phyloP scores from a whole-genome alignment of 1,284 basidiomycete species.

The Ganoderma meredithae region DNA sequence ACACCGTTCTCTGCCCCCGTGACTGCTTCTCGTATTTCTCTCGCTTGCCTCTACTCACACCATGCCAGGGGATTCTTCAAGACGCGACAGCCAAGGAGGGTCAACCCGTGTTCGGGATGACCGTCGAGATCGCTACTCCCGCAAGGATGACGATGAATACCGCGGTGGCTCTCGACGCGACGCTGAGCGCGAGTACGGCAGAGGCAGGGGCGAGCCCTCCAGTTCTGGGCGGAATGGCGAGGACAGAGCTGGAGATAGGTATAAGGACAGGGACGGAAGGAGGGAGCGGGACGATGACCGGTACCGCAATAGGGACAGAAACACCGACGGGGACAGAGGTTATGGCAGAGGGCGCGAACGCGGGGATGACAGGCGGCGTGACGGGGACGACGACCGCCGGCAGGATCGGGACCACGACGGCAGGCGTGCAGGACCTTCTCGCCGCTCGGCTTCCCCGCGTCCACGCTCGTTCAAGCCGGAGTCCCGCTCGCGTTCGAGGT shows the following conservation, averaged over 20 bases:
- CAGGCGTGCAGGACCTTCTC: constrained; percentile 44
- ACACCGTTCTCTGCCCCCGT: not conserved
- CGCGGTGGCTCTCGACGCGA: constrained; percentile 18
- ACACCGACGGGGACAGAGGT: constrained; percentile 24
- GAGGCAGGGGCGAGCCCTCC: constrained; percentile 8
- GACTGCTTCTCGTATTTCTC: not conserved
- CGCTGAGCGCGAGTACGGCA: constrained; percentile 24
- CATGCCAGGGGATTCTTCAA: constrained; percentile 26
- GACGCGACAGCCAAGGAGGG: constrained; percentile 12
- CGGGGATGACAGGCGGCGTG: constrained; percentile 25
- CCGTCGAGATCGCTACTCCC: constrained; percentile 24
- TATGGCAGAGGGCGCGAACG: constrained; percentile 18
- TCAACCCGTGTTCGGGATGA: constrained; percentile 23
- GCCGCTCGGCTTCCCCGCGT: constrained; percentile 66
- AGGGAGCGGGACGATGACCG: constrained; percentile 44
- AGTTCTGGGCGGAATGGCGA: constrained; percentile 16
- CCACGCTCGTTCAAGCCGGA: constrained; percentile 47
- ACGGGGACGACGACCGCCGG: constrained; percentile 18
- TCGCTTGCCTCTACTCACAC: not conserved
- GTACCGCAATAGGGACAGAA: constrained; percentile 21
- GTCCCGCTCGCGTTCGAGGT: constrained; percentile 43
- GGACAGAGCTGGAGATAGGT: constrained; percentile 23
- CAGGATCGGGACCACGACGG: constrained; percentile 29
- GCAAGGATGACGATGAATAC: constrained; percentile 24
- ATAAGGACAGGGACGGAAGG: constrained; percentile 25